Base-by-base conservation (phyloP, 208 protist genomes). In the Acanthamoeba pearcei region DNA sequence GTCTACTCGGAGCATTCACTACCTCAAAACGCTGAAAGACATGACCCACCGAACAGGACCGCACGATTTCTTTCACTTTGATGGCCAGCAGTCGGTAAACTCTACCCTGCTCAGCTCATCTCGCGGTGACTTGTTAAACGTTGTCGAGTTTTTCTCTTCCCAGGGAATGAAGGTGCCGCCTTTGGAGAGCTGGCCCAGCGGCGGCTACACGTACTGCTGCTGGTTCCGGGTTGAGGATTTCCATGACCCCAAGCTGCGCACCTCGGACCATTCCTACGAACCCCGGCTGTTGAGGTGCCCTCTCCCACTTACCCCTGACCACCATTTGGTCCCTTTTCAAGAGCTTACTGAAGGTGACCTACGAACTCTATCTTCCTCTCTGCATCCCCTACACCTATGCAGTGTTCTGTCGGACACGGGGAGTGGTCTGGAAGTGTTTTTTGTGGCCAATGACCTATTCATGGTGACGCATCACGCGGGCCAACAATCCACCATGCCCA, bases 1-100 rank as follows among this genome's bases (percentile, higher is more conserved):
- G 74, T 83, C 74, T 13, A 22, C 74, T 5, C 13, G 42, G 5
- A 83, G 42, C 74, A 55, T 83, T 8, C 42, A 83, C 42, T 83
- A 83, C 42, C 74, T 83, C 24, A 83, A 83, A 22, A 83, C 74
- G 13, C 22, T 83, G 74, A 83, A 83, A 4, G 74, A 83, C 46
- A 83, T 83, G 74, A 83, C 74, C 24, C 74, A 83, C 32, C 74
- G 74, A 10, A 46, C 35, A 15, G 74, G 74, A 13, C 74, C 74
- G 6, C 8, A 83, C 32, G 74, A 83, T 42, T 83, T 83, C 74
- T 83, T 83, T 15, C 74, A 83, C 32, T 83, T 83, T 83, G 74
- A 83, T 83, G 74, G 74, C 42, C 74, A 83, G 22, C 74, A 83
- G 27, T 83, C 74, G 74, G 74, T 53, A 57, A 3, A 19, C 62